Evolutionary conservation across 2,329 filamentous ascomycete species (phyloP).

Genomic region (Zelopaecilomyces penicillatus): DNA sequence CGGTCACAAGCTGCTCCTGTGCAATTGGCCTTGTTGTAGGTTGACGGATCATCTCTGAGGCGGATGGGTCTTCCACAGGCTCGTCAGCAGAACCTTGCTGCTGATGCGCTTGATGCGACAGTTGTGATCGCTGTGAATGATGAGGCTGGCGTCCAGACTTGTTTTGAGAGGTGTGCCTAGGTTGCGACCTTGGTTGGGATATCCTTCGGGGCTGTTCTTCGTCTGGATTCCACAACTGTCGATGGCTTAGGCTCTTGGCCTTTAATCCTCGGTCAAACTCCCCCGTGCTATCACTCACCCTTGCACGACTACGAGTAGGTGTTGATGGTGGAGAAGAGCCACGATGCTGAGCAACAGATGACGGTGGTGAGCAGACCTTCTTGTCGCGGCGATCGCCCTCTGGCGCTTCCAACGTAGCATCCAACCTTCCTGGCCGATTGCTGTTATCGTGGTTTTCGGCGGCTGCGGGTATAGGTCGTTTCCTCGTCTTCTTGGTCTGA

Average conservation of each 20-base stretch:
- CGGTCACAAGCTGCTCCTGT: conserved; percentile 68
- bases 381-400: conserved; percentile 13
- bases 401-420: conserved; percentile 7
- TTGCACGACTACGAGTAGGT: conserved; percentile 11
- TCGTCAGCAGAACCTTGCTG: neutral
- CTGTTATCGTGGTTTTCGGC: neutral
- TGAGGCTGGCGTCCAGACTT: neutral
- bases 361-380: conserved; percentile 21
- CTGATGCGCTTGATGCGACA: neutral
- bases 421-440: neutral
- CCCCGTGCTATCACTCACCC: conserved; percentile 6
- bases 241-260: conserved; percentile 13
- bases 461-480: neutral
- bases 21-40: conserved; percentile 61
- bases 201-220: conserved; percentile 13
- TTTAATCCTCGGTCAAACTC: conserved; percentile 17
- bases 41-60: conserved; percentile 24
- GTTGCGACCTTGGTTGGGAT: conserved; percentile 5
- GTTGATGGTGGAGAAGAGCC: conserved; percentile 13
- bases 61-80: conserved; percentile 4
- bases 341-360: conserved; percentile 13
- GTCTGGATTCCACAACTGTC: conserved; percentile 22
- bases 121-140: neutral
- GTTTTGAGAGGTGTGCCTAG: neutral
- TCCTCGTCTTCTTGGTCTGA: neutral